These are phyloP conservation scores for Xylaria sp. DNA, from an alignment of 495 filamentous ascomycete genomes.

Conservation along the genomic window DNA sequence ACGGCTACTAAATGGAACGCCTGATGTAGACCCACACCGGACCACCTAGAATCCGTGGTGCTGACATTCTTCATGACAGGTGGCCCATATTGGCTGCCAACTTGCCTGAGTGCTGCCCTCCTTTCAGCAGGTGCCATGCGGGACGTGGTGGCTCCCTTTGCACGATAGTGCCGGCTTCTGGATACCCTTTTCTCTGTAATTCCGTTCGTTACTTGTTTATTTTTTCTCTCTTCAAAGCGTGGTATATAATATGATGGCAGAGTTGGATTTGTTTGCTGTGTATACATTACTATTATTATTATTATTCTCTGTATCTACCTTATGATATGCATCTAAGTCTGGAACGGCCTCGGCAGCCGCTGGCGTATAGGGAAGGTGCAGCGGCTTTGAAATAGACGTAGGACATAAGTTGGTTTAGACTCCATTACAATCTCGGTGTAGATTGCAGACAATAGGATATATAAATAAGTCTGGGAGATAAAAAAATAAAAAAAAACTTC, in stretches of 20 bases:
- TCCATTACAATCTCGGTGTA: background rate
- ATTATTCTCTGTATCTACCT: conserved; percentile 14
- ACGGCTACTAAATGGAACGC: conserved; percentile 23
- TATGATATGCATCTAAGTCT: background rate
- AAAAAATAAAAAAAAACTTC: background rate
- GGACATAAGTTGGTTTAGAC: conserved; percentile 14
- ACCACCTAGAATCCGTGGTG: conserved; percentile 10
- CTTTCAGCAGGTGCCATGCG: conserved; percentile 14
- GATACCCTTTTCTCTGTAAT: conserved; percentile 21
- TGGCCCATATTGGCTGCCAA: background rate
- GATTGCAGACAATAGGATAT: background rate
- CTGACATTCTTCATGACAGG: background rate
- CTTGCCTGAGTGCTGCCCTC: conserved; percentile 7
- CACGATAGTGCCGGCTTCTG: conserved; percentile 1
- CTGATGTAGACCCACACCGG: conserved; percentile 28
- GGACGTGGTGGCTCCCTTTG: conserved; percentile 14
- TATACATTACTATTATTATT: conserved; percentile 4
- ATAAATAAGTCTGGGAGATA: conserved; percentile 5
- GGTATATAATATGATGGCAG: conserved; percentile 11
- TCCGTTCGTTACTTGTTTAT: background rate
- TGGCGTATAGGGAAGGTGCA: conserved; percentile 7
- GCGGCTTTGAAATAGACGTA: conserved; percentile 15
- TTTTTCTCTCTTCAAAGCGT: background rate
- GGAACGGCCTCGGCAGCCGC: background rate
- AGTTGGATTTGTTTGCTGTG: background rate